Base-by-base conservation (phyloP, 441 rosid genomes). In the Populus hybrid region DNA sequence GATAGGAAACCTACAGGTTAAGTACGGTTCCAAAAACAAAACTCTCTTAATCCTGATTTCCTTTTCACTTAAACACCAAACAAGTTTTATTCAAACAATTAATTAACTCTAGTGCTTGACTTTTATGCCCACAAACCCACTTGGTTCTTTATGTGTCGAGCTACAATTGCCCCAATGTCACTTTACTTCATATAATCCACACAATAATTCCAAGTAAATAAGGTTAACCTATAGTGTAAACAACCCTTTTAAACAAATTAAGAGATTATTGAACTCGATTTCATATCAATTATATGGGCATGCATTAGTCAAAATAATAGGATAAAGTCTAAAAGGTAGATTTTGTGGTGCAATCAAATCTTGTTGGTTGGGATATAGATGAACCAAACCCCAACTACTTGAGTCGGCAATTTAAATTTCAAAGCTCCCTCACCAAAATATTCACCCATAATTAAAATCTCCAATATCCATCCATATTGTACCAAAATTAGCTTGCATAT, bases 371-470 rank as follows among this genome's bases (percentile, higher is more conserved):
- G 86, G 83, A 78, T 78, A 69, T 79, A 23, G 92, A 79, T 83
- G 82, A 54, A 83, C 87, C 92, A 77, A 87, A 84, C 83, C 81
- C 65, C 85, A 87, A 77, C 85, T 63, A 80, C 88, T 78, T 75
- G 35, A 6, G 66, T 69, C 74, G 12, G 74, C 83, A 46, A 77
- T 76, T 50, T 38, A 74, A 75, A 40, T 69, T 69, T 69, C 20
- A 12, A 36, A 69, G 11, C 14, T 14, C 2, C 36, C 23, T 10
- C 57, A 87, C 90, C 88, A 21, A 81, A 70, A 67, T 82, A 54
- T 86, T 46, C 57, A 46, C 1, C 57, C 20, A 46, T 46, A 4
- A 46, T 46, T 46, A 12, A 46, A 14, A 46, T 46, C 18, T 46
- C 57, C 57, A 46, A 46, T 46, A 46, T 46, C 57, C 57, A 38